phyloP scores from a whole-genome alignment of 1,139 yeast species.

The Debaryomycetaceae sp. region DNA sequence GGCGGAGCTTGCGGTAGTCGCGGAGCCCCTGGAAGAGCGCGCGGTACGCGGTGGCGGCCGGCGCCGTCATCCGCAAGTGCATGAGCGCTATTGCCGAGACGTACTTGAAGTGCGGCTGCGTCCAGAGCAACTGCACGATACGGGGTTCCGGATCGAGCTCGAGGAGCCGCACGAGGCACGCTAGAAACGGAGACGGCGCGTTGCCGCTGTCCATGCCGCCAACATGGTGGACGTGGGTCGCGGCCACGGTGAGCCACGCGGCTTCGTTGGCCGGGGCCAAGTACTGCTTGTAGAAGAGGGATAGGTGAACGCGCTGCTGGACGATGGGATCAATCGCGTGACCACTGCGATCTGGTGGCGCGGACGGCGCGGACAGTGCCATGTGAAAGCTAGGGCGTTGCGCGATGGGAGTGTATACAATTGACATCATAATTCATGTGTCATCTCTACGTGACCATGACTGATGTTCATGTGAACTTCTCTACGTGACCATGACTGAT shows the following conservation, averaged over 20 bases:
- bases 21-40: conserved; percentile 40
- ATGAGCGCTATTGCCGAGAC: conserved; percentile 50
- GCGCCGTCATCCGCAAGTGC: conserved; percentile 42
- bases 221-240: conserved; percentile 30
- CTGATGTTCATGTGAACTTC: no score
- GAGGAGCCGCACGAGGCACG: conserved; percentile 49
- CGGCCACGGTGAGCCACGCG: conserved; percentile 23
- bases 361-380: no score
- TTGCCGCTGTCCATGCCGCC: conserved; percentile 41
- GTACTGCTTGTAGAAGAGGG: conserved; percentile 56
- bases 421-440: no score
- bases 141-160: conserved; percentile 52
- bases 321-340: conserved; percentile 56
- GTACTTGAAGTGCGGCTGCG: conserved; percentile 56
- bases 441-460: no score
- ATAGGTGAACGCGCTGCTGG: conserved; percentile 57
- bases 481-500: no score
- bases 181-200: conserved; percentile 53
- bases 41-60: conserved; percentile 34
- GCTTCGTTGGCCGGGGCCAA: conserved; percentile 49
- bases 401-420: no score
- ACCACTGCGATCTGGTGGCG: neutral
- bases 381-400: no score
- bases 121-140: conserved; percentile 39
- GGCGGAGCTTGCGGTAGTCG: conserved; percentile 41